Evolutionary conservation across 2,329 filamentous ascomycete genomes (phyloP), one percentile per base, ranked within the genome.

Genomic region (Fusarium nematophilum): DNA sequence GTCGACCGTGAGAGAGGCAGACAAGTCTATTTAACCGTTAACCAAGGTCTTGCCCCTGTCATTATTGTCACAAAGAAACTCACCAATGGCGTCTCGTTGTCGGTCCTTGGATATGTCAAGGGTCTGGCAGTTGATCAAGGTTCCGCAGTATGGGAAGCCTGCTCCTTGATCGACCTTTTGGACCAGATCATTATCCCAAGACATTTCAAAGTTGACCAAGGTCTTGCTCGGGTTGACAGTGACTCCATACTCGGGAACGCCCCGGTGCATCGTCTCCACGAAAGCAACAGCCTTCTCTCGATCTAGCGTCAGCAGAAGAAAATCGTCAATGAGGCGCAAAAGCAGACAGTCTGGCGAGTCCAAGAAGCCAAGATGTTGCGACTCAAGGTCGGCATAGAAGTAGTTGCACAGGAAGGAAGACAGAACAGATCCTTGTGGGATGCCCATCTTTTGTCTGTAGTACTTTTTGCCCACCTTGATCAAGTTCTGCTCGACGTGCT

Each of bases 381-480:
- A 76, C 74, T 99, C 95, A 2, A 98, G 84, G 59, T 95, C 88
- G 6, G 91, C 93, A 71, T 99, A 99, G 74, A 98, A 97, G 76
- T 96, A 94, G 75, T 93, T 98, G 80, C 95, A 98, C 5, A 99
- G 81, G 33, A 93, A 81, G 36, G 90, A 91, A 0, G 93, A 97
- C 5, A 99, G 73, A 1, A 97, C 84, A 0, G 93, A 97, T 7
- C 95, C 95, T 73, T 99, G 95, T 0, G 95, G 93, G 31, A 99
- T 98, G 11, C 95, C 95, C 17, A 84, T 80, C 73, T 88, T 94
- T 73, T 99, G 95, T 18, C 92, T 86, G 72, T 95, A 97, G 72
- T 88, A 93, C 65, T 89, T 91, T 76, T 93, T 94, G 40, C 93
- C 93, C 31, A 98, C 89, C 70, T 91, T 92, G 69, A 99, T 87